A percentile compares a stretch with the other conserved stretches of the same genome.
phyloP scores from a whole-genome alignment of 768 basidiomycete genomes.

The Mycena albidolilacea region DNA sequence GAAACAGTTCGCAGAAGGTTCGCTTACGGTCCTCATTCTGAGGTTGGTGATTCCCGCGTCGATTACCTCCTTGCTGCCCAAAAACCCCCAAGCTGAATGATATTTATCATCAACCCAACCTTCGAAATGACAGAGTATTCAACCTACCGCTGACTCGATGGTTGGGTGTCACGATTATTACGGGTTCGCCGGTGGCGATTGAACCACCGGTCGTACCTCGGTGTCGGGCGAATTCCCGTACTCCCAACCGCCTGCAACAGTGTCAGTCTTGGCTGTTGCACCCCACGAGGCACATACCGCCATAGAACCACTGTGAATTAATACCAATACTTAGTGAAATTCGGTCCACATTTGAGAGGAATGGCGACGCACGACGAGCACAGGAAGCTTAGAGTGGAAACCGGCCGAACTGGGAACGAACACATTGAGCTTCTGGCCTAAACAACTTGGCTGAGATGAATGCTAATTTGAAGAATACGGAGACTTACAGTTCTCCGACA shows the following conservation, averaged over 20 bases:
- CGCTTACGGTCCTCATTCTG: slow-evolving; percentile 66
- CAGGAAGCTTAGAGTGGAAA: slow-evolving; percentile 11
- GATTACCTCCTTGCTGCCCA: slow-evolving; percentile 57
- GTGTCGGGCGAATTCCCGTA: slow-evolving; percentile 44
- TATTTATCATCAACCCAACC: background rate
- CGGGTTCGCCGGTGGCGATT: slow-evolving; percentile 48
- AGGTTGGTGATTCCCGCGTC: slow-evolving; percentile 61
- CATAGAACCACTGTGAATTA: slow-evolving; percentile 54
- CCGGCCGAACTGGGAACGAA: slow-evolving; percentile 1
- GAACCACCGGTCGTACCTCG: slow-evolving; percentile 49
- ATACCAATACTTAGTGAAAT: background rate
- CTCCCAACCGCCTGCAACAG: slow-evolving; percentile 51
- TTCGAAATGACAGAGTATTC: background rate
- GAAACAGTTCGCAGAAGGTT: background rate
- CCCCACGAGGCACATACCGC: slow-evolving; percentile 38
- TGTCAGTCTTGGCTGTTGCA: background rate
- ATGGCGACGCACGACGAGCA: slow-evolving; percentile 21
- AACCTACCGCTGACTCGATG: slow-evolving; percentile 54
- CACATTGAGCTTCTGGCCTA: slow-evolving; percentile 32
- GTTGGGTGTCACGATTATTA: slow-evolving; percentile 58
- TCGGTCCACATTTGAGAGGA: no score
- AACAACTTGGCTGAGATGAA: background rate
- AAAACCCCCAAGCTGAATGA: slow-evolving; percentile 54
- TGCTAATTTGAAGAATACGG: background rate
- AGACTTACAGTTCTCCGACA: slow-evolving; percentile 33